phyloP scores from a whole-genome alignment of 1,139 yeast species.

The Blastobotrys persicus region DNA sequence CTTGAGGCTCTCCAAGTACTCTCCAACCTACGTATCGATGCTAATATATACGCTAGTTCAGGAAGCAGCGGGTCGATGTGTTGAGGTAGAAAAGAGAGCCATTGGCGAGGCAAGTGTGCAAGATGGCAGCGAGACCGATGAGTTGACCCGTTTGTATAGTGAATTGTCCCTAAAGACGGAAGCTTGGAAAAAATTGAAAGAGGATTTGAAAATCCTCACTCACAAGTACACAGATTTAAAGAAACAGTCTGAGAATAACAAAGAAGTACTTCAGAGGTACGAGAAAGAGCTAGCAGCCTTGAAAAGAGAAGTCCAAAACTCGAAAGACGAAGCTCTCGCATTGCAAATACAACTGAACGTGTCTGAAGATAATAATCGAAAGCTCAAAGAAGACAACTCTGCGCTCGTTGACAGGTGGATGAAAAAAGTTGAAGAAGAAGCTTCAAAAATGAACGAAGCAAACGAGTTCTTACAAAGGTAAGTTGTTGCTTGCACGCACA shows the following conservation, averaged over 20 bases:
- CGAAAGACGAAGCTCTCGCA: conserved; percentile 71
- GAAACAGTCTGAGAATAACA: neutral
- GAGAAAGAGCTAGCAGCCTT: conserved; percentile 14
- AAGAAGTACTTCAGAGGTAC: neutral
- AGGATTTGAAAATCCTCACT: conserved; percentile 11
- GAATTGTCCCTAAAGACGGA: conserved; percentile 22
- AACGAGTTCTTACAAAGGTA: conserved; percentile 44
- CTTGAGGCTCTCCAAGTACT: no score
- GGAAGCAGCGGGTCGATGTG: conserved; percentile 20
- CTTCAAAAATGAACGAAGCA: conserved; percentile 57
- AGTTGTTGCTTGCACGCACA: conserved; percentile 7
- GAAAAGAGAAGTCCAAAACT: conserved; percentile 42
- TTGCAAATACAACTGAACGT: conserved; percentile 69
- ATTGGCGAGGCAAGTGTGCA: neutral
- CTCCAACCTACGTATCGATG: no score
- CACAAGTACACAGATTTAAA: conserved; percentile 11
- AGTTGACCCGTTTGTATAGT: conserved; percentile 24
- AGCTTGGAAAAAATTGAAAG: conserved; percentile 11
- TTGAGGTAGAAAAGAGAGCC: conserved; percentile 4
- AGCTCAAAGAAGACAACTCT: conserved; percentile 50
- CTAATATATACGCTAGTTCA: conserved; percentile 8
- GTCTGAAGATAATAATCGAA: conserved; percentile 45
- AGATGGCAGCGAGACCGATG: conserved; percentile 17
- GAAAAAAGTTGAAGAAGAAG: conserved; percentile 55
- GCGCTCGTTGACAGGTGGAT: conserved; percentile 60